Evolutionary conservation across 768 basidiomycete genomes (phyloP), one percentile per base, ranked within the genome.

Genomic region (Auricularia auricula-judae): DNA sequence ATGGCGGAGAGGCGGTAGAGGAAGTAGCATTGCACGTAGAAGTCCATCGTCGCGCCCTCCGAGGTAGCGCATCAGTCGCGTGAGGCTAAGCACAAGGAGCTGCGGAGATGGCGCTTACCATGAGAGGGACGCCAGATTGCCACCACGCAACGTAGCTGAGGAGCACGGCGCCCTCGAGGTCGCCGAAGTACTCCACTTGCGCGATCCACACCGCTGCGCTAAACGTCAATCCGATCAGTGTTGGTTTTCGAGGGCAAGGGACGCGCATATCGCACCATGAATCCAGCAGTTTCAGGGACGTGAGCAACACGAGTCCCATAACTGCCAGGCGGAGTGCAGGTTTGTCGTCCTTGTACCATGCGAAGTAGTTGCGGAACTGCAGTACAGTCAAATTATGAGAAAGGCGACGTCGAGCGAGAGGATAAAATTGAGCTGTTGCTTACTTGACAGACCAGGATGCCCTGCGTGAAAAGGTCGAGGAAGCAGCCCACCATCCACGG

Each of bases 401-500:
- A 29, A 18, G 14, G 54, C n/a, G 29, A 29, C 29, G 29, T 29
- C 29, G 29, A 18, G 8, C 16, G 29, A 23, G 56, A 23, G 23
- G 16, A 18, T 16, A 18, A 56, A 0, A 21, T 29, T 18, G 29
- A 56, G 16, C 29, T 29, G 29, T 29, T 29, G 10, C 56, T 8
- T 34, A 59, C 56, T 29, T 59, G 56, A 29, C 56, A 59, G 7
- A 34, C 23, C 7, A 59, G 56, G 56, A 59, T 59, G 29, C 56
- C 56, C 56, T 59, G 56, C 10, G 56, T 59, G 14, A 59, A 59
- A 8, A 59, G 56, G 56, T 59, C 56, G 56, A 59, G 56, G 56
- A 59, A 59, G 56, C 56, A 59, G 23, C 56, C 56, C 23, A 59
- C 29, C 56, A 59, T 29, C 56, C 56, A 59, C 56, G 56, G 56